These are phyloP conservation scores for Apiospora marii DNA, from an alignment of 2,329 filamentous ascomycete species.

Conservation along the genomic window DNA sequence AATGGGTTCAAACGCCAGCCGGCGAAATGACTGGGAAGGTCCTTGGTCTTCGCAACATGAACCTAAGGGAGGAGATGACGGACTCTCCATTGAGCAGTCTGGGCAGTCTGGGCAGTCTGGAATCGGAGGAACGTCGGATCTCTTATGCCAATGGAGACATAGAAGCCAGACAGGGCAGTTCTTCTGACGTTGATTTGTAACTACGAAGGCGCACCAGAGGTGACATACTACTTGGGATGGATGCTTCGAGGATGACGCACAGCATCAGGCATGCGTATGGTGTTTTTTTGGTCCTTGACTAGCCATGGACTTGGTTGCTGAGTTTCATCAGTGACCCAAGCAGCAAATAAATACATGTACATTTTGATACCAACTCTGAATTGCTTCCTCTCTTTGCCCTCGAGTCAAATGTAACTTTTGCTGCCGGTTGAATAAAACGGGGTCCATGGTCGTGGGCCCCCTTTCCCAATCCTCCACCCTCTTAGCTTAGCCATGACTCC, in stretches of 20 bases:
- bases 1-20: not conserved
- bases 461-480: not conserved
- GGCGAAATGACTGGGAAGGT: not conserved
- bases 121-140: not conserved
- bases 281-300: not conserved
- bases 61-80: not conserved
- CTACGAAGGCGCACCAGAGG: not conserved
- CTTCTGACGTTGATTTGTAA: not conserved
- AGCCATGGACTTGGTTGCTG: not conserved
- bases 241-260: not conserved
- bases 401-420: not conserved
- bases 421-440: not conserved
- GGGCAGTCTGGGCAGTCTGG: no score
- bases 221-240: not conserved
- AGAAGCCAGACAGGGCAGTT: not conserved
- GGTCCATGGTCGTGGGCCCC: not conserved
- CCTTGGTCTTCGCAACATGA: not conserved
- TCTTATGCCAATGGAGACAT: not conserved
- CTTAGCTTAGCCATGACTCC: constrained; percentile 4
- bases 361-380: not conserved
- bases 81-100: no score
- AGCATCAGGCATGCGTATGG: not conserved
- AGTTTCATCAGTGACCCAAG: not conserved
- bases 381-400: not conserved
- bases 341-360: not conserved